phyloP scores from a whole-genome alignment of 441 rosid species.

The Gossypium schwendimanii region DNA sequence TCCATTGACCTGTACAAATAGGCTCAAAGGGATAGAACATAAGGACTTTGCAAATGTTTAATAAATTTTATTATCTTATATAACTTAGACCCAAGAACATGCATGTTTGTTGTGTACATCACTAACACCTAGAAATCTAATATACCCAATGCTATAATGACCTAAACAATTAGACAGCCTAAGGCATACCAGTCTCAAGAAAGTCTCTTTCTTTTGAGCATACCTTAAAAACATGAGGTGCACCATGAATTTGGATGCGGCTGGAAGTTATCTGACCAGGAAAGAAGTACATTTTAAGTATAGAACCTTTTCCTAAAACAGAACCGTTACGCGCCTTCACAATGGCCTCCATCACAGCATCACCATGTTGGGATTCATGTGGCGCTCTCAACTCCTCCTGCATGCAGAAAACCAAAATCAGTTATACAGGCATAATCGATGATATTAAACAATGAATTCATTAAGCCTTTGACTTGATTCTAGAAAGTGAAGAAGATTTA shows the following conservation, averaged over 20 bases:
- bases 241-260: slow-evolving; percentile 82
- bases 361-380: slow-evolving; percentile 86
- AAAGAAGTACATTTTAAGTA: slow-evolving; percentile 89
- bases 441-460: neutral
- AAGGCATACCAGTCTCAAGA: slow-evolving; percentile 1
- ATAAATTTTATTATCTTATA: neutral
- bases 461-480: neutral
- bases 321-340: slow-evolving; percentile 86
- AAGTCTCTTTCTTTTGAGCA: slow-evolving; percentile 12
- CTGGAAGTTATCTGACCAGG: slow-evolving; percentile 95
- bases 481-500: slow-evolving; percentile 30
- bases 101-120: neutral
- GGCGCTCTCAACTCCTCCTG: slow-evolving; percentile 89
- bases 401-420: slow-evolving; percentile 19
- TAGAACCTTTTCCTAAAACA: slow-evolving; percentile 85
- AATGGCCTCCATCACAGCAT: slow-evolving; percentile 97
- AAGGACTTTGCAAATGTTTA: neutral
- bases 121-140: neutral
- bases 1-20: slow-evolving; percentile 66
- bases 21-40: neutral
- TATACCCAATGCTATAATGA: neutral
- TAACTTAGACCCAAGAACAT: neutral
- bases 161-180: neutral
- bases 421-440: slow-evolving; percentile 2
- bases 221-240: slow-evolving; percentile 91